These are phyloP conservation scores for Leccinum disarticulatum DNA, from an alignment of 768 basidiomycete genomes.

Conservation along the genomic window DNA sequence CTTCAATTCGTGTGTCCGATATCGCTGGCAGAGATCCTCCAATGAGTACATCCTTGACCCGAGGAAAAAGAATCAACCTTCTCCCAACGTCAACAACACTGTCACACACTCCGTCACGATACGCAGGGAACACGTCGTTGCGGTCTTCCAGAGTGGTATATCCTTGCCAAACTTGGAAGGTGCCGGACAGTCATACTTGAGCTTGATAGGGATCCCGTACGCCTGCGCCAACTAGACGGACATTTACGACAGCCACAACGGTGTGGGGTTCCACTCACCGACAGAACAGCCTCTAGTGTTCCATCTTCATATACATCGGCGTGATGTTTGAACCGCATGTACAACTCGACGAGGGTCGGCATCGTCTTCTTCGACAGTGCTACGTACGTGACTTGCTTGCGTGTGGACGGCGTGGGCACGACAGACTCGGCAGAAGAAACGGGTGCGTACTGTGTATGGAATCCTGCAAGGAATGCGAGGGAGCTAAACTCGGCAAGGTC, in stretches of 20 bases:
- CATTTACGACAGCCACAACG: background rate
- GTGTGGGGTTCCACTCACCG: slow-evolving; percentile 44
- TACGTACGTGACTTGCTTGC: slow-evolving; percentile 82
- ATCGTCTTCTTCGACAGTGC: slow-evolving; percentile 86
- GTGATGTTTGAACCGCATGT: slow-evolving; percentile 60
- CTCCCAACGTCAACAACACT: slow-evolving; percentile 50
- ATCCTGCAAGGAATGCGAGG: slow-evolving; percentile 83
- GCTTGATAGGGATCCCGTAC: slow-evolving; percentile 86
- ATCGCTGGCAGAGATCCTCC: slow-evolving; percentile 41
- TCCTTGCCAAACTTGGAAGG: slow-evolving; percentile 89
- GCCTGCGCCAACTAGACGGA: slow-evolving; percentile 47
- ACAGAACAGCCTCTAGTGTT: slow-evolving; percentile 79
- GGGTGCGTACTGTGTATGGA: slow-evolving; percentile 46
- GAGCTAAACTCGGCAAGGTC: slow-evolving; percentile 86
- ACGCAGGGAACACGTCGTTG: slow-evolving; percentile 74
- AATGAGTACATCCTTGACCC: background rate
- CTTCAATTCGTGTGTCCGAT: slow-evolving; percentile 64
- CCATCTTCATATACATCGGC: slow-evolving; percentile 73
- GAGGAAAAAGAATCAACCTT: slow-evolving; percentile 39
- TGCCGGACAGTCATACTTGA: slow-evolving; percentile 93
- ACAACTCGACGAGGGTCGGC: slow-evolving; percentile 81
- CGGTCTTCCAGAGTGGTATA: slow-evolving; percentile 90
- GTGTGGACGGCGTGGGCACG: slow-evolving; percentile 28
- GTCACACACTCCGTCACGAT: slow-evolving; percentile 67
- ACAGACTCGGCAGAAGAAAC: slow-evolving; percentile 9